A percentile compares a stretch with the other conserved stretches of the same genome.
phyloP scores from a whole-genome alignment of 805 yeast species.

The Hanseniaspora osmophila region DNA sequence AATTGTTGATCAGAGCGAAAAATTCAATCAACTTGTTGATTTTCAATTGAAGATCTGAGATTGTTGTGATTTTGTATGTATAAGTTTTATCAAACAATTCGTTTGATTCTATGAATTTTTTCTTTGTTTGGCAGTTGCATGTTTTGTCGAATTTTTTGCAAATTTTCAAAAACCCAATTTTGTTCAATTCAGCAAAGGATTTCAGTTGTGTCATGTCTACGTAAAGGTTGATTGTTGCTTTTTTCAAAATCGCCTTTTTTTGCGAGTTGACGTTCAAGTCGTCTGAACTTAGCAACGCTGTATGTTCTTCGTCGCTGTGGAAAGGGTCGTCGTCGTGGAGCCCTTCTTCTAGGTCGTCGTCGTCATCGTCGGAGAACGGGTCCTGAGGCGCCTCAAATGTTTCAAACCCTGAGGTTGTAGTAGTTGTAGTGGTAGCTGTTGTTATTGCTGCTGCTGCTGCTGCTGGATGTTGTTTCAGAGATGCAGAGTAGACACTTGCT shows the following conservation, averaged over 20 bases:
- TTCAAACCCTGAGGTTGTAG: not conserved
- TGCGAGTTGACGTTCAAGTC: constrained; percentile 38
- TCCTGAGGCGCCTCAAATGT: not conserved
- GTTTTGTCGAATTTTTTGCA: constrained; percentile 84
- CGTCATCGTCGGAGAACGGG: constrained; percentile 22
- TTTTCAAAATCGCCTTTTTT: constrained; percentile 52
- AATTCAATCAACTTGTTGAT: constrained; percentile 38
- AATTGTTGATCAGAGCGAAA: constrained; percentile 35
- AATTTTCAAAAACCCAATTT: constrained; percentile 76
- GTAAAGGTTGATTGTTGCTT: constrained; percentile 46
- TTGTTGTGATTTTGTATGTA: constrained; percentile 40
- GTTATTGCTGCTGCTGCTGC: not conserved
- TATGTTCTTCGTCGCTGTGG: constrained; percentile 20
- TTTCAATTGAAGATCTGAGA: constrained; percentile 35
- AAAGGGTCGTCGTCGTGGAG: constrained; percentile 26
- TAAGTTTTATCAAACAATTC: constrained; percentile 34
- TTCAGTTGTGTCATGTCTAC: constrained; percentile 69
- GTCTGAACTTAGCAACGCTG: constrained; percentile 36
- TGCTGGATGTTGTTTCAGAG: not conserved
- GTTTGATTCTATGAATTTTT: constrained; percentile 30
- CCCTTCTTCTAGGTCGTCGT: constrained; percentile 17
- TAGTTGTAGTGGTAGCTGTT: not conserved
- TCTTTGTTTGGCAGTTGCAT: constrained; percentile 39
- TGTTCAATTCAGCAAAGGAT: constrained; percentile 71
- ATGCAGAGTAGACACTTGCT: not conserved